Evolutionary conservation across 805 yeast genomes (phyloP).

Genomic region (Starmerella etchellsii): DNA sequence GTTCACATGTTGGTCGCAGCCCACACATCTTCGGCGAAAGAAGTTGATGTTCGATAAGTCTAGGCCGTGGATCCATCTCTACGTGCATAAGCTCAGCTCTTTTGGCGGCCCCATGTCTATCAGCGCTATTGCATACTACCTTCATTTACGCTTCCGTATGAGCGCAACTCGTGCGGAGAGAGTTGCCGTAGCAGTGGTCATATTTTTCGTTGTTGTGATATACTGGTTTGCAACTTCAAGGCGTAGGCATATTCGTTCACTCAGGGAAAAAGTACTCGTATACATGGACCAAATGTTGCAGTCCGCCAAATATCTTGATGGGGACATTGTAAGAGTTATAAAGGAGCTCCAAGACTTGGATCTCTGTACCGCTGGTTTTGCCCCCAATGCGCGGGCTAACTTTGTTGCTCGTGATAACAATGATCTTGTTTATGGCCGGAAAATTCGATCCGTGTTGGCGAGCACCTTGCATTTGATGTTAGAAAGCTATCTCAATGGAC

Average conservation of each 20-base stretch:
- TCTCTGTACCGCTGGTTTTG: constrained; percentile 21
- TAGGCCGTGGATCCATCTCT: constrained; percentile 15
- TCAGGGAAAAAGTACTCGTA: constrained; percentile 24
- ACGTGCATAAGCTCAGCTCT: constrained; percentile 18
- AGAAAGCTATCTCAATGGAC: constrained; percentile 25
- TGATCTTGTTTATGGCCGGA: constrained; percentile 17
- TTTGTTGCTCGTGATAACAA: background rate
- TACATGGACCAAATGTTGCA: constrained; percentile 20
- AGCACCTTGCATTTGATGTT: constrained; percentile 25
- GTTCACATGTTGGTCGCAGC: constrained; percentile 18
- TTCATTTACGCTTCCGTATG: constrained; percentile 21
- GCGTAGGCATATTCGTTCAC: constrained; percentile 23
- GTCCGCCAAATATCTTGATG: constrained; percentile 22
- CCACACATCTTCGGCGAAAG: constrained; percentile 14
- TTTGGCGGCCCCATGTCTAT: constrained; percentile 29
- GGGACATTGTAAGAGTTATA: constrained; percentile 22
- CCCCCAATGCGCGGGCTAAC: background rate
- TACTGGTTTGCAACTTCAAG: constrained; percentile 27
- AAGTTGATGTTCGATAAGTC: constrained; percentile 13
- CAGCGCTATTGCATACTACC: constrained; percentile 25
- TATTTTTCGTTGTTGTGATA: constrained; percentile 22
- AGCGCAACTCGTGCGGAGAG: constrained; percentile 5
- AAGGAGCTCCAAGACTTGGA: constrained; percentile 25
- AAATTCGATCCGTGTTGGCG: constrained; percentile 26
- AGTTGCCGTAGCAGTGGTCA: constrained; percentile 18